phyloP scores from a whole-genome alignment of 139 green algal genomes.

The Chlamydomonas eustigma region DNA sequence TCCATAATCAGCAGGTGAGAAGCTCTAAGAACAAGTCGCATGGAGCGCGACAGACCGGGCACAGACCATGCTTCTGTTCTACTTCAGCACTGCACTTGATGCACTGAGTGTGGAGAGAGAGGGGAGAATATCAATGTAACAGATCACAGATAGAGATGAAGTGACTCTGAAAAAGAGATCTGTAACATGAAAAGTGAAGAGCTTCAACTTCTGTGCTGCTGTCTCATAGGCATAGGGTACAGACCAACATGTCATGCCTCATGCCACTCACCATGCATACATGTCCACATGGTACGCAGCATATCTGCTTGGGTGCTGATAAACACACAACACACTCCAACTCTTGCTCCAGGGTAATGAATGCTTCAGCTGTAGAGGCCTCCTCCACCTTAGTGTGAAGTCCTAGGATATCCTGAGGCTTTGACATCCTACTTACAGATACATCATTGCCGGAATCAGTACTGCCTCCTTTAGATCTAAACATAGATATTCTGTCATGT shows the following conservation, averaged over 20 bases:
- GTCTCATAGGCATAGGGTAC: not conserved
- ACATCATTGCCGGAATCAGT: too few species aligned
- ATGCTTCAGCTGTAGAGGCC: too few species aligned
- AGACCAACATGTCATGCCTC: not conserved
- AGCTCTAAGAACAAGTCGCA: slow-evolving; percentile 10
- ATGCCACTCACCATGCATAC: slow-evolving; percentile 8
- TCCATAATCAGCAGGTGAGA: too few species aligned
- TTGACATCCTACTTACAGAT: too few species aligned
- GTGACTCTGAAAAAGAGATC: not conserved
- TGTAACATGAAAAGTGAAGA: not conserved
- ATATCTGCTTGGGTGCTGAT: not conserved
- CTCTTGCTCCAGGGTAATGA: not conserved
- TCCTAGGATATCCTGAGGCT: too few species aligned
- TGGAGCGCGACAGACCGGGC: slow-evolving; percentile 1
- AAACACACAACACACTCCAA: slow-evolving; percentile 18
- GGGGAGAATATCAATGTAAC: not conserved
- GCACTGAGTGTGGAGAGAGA: slow-evolving; percentile 4
- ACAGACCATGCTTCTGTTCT: not conserved
- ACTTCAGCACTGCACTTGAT: slow-evolving; percentile 2
- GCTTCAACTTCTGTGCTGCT: not conserved
- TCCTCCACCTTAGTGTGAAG: too few species aligned
- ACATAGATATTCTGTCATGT: too few species aligned
- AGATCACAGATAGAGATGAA: not conserved
- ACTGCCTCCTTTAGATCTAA: too few species aligned
- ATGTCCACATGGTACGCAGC: slow-evolving; percentile 11